A percentile compares a stretch with the other conserved stretches of the same genome.
Conservation (phyloP, 2,329 filamentous ascomycete species). For the Fusarium nanum region DNA sequence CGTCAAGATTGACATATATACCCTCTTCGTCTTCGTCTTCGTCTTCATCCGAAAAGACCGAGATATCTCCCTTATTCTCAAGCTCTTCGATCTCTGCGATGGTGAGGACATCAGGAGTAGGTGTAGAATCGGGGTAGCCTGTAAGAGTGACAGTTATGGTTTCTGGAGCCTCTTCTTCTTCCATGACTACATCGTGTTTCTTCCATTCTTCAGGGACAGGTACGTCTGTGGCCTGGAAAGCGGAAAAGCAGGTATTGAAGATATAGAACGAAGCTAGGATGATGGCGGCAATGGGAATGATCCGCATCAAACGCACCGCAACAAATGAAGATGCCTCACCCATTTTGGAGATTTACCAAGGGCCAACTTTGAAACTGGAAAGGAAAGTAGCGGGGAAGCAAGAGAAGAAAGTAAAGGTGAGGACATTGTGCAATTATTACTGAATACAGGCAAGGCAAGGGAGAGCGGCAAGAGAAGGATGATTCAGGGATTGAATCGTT, state of each 20-base stretch:
- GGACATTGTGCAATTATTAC: not conserved
- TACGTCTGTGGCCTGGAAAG: not conserved
- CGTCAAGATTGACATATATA: not conserved
- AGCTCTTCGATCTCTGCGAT: slow-evolving; percentile 5
- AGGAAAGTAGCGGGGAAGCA: not conserved
- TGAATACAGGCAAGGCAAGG: not conserved
- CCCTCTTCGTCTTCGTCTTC: not conserved
- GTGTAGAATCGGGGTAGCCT: not conserved
- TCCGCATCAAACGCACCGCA: slow-evolving; percentile 1
- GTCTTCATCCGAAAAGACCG: not conserved
- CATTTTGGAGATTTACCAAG: not conserved
- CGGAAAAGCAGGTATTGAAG: not conserved
- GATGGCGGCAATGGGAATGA: not conserved
- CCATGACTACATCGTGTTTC: not conserved
- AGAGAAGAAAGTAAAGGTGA: not conserved
- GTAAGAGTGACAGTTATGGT: not conserved
- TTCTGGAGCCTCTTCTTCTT: not conserved
- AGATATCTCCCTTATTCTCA: slow-evolving; percentile 6
- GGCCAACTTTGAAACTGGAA: not conserved
- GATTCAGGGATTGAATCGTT: not conserved
- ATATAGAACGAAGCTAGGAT: not conserved
- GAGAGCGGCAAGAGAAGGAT: not conserved
- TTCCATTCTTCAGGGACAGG: not conserved
- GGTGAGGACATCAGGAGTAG: not conserved
- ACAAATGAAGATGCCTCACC: slow-evolving; percentile 3